These are phyloP conservation scores for Mortierella sp. DNA, from an alignment of 371 early-diverging fungal species.

Conservation along the genomic window DNA sequence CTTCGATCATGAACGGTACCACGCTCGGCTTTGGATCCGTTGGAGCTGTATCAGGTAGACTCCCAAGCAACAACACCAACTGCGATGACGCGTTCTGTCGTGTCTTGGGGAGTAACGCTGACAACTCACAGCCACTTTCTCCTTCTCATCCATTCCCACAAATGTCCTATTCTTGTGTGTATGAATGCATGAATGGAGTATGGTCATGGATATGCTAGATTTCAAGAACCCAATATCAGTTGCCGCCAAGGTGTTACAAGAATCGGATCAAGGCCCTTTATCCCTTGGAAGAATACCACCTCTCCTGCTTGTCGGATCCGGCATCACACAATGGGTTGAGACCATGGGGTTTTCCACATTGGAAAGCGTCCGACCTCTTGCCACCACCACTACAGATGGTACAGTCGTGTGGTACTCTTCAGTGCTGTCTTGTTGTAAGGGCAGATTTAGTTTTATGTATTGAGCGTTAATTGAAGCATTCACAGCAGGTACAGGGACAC, in stretches of 20 bases:
- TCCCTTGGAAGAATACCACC: constrained; percentile 79
- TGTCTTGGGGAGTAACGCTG: too few relatives aligned
- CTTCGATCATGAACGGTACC: constrained; percentile 81
- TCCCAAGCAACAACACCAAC: not conserved
- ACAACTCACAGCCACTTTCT: too few relatives aligned
- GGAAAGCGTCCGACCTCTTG: constrained; percentile 11
- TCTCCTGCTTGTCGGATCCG: constrained; percentile 75
- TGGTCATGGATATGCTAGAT: too few relatives aligned
- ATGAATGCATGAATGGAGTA: too few relatives aligned
- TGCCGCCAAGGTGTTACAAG: constrained; percentile 61
- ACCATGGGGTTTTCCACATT: constrained; percentile 33
- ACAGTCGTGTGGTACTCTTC: too few relatives aligned
- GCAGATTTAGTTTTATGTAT: too few relatives aligned
- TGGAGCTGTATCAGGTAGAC: constrained; percentile 69
- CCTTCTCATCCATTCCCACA: too few relatives aligned
- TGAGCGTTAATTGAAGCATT: too few relatives aligned
- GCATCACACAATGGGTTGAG: constrained; percentile 59
- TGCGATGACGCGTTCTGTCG: not conserved
- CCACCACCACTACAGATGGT: too few relatives aligned
- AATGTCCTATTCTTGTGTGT: too few relatives aligned
- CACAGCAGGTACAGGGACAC: too few relatives aligned
- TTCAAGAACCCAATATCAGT: constrained; percentile 76
- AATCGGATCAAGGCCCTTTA: constrained; percentile 58
- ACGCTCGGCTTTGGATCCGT: constrained; percentile 80
- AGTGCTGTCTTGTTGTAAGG: too few relatives aligned